Evolutionary conservation across 2,329 filamentous ascomycete genomes (phyloP).

Genomic region (Apiospora malaysiana): DNA sequence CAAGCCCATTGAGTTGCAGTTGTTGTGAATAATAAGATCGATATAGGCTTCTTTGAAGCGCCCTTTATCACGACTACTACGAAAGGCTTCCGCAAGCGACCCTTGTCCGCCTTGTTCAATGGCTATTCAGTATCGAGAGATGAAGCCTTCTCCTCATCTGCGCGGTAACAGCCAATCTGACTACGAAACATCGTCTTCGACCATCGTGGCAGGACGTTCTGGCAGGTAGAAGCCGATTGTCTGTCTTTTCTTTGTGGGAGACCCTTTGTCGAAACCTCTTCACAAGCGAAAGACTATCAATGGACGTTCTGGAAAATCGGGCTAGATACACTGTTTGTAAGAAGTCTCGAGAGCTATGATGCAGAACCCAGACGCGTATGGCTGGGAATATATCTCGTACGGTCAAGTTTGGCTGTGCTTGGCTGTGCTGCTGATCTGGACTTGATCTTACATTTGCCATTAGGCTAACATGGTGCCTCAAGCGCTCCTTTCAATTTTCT

Average conservation of each 20-base stretch:
- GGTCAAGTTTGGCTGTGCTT: not conserved
- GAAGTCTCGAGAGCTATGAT: no score
- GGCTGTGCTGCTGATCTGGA: not conserved
- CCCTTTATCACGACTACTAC: not conserved
- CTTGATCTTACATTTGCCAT: not conserved
- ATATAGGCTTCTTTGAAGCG: not conserved
- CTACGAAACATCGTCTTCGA: not conserved
- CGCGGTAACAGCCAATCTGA: not conserved
- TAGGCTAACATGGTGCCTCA: not conserved
- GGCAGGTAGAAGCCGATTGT: not conserved
- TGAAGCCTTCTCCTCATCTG: not conserved
- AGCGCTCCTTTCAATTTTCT: not conserved
- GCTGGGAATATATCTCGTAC: not conserved
- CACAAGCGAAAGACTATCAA: not conserved
- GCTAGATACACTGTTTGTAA: no score
- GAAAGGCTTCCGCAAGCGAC: slow-evolving; percentile 7
- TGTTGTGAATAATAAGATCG: not conserved
- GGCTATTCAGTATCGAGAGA: not conserved
- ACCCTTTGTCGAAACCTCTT: not conserved
- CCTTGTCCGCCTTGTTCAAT: not conserved
- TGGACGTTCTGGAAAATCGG: no score
- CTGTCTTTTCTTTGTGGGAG: not conserved
- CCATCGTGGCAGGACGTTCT: not conserved
- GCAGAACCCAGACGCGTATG: no score
- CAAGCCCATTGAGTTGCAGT: not conserved